Conservation (phyloP, 805 yeast genomes). For the Lachancea quebecensis region DNA sequence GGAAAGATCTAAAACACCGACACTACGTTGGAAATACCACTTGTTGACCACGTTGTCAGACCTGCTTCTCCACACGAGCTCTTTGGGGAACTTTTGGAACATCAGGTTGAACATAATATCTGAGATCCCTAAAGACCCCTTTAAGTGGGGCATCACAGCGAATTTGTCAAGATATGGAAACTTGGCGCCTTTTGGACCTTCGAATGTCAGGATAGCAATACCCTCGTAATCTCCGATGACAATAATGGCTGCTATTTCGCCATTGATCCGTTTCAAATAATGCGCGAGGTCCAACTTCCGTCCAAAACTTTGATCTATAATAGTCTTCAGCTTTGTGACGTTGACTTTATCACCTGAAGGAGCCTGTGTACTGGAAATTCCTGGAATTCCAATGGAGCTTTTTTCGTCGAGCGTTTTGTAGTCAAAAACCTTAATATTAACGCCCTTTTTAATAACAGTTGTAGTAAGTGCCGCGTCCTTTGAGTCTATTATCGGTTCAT, state of each 20-base stretch:
- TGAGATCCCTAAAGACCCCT: conserved; percentile 90
- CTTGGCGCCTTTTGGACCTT: conserved; percentile 33
- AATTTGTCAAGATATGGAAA: conserved; percentile 88
- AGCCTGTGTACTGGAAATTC: neutral
- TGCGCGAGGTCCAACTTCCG: conserved; percentile 56
- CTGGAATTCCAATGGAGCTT: conserved; percentile 28
- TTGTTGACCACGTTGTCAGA: conserved; percentile 85
- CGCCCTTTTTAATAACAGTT: conserved; percentile 73
- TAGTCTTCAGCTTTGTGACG: conserved; percentile 45
- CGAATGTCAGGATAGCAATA: conserved; percentile 88
- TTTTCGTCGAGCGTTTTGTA: conserved; percentile 13
- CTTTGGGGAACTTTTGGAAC: conserved; percentile 57
- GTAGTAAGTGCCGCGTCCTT: conserved; percentile 39
- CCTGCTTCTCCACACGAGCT: conserved; percentile 86
- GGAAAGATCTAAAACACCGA: conserved; percentile 52
- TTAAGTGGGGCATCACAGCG: conserved; percentile 76
- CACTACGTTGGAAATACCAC: conserved; percentile 93
- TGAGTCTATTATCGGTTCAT: conserved; percentile 3
- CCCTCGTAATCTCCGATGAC: conserved; percentile 95
- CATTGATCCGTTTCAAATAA: conserved; percentile 60
- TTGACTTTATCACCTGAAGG: conserved; percentile 36
- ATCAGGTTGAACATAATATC: conserved; percentile 85
- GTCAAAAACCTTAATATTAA: conserved; percentile 32
- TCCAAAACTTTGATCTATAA: conserved; percentile 77
- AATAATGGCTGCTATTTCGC: conserved; percentile 65